phyloP scores from a whole-genome alignment of 2,329 filamentous ascomycete species.

The Apiospora sp. region DNA sequence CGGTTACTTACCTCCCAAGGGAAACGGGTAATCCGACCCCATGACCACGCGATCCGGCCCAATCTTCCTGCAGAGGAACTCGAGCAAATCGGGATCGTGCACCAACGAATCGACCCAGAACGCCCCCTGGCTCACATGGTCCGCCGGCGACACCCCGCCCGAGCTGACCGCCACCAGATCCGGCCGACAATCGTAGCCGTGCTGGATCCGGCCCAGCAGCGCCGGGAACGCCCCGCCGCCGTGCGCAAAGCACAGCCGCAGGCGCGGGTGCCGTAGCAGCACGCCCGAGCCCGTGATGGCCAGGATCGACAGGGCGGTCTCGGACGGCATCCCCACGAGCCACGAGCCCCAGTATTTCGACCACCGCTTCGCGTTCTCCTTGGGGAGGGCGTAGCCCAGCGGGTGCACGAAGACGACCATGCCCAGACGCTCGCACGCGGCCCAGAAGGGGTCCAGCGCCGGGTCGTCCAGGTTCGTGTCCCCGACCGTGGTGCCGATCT shows the following conservation, averaged over 20 bases:
- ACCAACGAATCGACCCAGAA: conserved; percentile 47
- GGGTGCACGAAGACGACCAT: conserved; percentile 46
- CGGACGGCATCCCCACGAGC: conserved; percentile 47
- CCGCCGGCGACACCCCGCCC: conserved; percentile 40
- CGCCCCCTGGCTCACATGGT: conserved; percentile 38
- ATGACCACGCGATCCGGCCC: conserved; percentile 41
- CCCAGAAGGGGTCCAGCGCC: conserved; percentile 42
- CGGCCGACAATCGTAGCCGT: conserved; percentile 45
- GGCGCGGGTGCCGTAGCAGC: conserved; percentile 40
- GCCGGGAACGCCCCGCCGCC: conserved; percentile 47
- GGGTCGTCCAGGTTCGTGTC: conserved; percentile 42
- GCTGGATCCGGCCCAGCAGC: conserved; percentile 45
- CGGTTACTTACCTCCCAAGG: conserved; percentile 39
- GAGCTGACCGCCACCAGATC: conserved; percentile 44
- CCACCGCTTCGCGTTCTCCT: conserved; percentile 44
- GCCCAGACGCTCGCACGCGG: conserved; percentile 42
- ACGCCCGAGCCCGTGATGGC: conserved; percentile 42
- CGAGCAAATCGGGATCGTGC: conserved; percentile 45
- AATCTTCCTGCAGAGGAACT: conserved; percentile 44
- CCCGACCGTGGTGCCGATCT: conserved; percentile 45
- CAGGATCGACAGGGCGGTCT: conserved; percentile 46
- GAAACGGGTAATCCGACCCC: conserved; percentile 48
- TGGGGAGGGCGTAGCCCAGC: conserved; percentile 43
- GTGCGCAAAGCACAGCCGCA: conserved; percentile 46
- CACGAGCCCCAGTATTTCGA: conserved; percentile 44